A percentile compares a stretch with the other conserved stretches of the same genome.
phyloP scores from a whole-genome alignment of 1,284 basidiomycete species.

The Rhodotorula sp. region DNA sequence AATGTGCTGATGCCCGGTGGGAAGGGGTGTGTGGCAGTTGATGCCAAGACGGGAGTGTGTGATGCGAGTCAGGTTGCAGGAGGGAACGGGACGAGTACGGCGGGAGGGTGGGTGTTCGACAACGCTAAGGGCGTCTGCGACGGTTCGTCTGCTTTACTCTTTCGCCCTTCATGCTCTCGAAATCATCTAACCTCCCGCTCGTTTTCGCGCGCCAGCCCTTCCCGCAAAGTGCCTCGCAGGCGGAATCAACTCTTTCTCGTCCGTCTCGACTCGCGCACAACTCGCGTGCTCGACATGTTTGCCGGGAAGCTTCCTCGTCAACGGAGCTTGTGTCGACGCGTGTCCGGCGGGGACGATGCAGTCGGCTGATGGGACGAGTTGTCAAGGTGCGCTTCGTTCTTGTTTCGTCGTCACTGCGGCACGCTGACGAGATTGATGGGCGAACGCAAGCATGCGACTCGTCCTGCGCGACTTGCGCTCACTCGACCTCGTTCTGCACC shows the following conservation, averaged over 20 bases:
- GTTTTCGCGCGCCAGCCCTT: constrained; percentile 68
- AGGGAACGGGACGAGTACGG: constrained; percentile 28
- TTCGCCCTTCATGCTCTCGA: background rate
- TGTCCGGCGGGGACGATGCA: constrained; percentile 64
- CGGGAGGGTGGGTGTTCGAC: constrained; percentile 68
- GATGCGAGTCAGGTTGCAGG: constrained; percentile 38
- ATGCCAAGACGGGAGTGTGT: constrained; percentile 65
- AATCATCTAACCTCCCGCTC: too few species aligned
- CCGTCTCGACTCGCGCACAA: constrained; percentile 63
- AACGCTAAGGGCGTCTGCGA: constrained; percentile 76
- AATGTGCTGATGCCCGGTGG: constrained; percentile 31
- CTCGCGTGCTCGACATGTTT: constrained; percentile 72
- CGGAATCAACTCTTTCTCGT: constrained; percentile 66
- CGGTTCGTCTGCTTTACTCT: constrained; percentile 57
- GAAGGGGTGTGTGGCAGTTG: constrained; percentile 61
- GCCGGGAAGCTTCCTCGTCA: constrained; percentile 67
- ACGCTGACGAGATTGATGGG: background rate
- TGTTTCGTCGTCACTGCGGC: constrained; percentile 1
- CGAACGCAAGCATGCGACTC: constrained; percentile 64
- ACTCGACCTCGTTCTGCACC: constrained; percentile 63
- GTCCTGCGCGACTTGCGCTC: constrained; percentile 67
- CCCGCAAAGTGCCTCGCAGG: constrained; percentile 74
- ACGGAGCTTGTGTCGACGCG: constrained; percentile 63
- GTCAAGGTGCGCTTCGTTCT: constrained; percentile 57
- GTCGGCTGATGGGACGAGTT: constrained; percentile 46